Conservation (phyloP, 164 flowering plant species). For the Euptelea pleiosperma region DNA sequence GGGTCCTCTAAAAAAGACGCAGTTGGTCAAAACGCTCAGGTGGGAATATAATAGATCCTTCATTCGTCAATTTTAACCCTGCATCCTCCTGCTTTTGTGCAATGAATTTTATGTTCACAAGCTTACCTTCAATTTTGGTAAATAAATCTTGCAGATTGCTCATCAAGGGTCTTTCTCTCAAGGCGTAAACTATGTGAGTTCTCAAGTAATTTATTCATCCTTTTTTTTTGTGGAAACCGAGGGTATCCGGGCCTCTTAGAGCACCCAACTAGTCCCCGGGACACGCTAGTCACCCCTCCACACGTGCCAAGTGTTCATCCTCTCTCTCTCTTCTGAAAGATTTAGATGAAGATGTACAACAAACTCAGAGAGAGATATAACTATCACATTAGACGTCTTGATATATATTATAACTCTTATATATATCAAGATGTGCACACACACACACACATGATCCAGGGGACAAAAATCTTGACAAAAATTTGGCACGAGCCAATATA, state of each 20-base stretch:
- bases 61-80: neutral
- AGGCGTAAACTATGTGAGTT: constrained; percentile 23
- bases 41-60: neutral
- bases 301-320: too few species aligned
- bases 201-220: constrained; percentile 36
- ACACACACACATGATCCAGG: too few species aligned
- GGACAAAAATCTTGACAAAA: too few species aligned
- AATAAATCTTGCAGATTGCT: constrained; percentile 12
- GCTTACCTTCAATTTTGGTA: neutral
- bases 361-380: too few species aligned
- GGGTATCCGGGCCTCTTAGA: too few species aligned
- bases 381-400: too few species aligned
- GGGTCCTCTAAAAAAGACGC: constrained; percentile 25
- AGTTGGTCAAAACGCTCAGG: constrained; percentile 18
- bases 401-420: too few species aligned
- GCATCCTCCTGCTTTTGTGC: neutral
- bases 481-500: too few species aligned
- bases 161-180: constrained; percentile 30
- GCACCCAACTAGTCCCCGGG: too few species aligned
- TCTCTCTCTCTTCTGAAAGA: neutral
- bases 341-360: too few species aligned
- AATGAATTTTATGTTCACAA: neutral
- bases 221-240: neutral
- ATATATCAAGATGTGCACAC: too few species aligned
- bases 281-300: too few species aligned